Conservation (phyloP, 1,139 yeast genomes). For the Arxiozyma heterogenica region DNA sequence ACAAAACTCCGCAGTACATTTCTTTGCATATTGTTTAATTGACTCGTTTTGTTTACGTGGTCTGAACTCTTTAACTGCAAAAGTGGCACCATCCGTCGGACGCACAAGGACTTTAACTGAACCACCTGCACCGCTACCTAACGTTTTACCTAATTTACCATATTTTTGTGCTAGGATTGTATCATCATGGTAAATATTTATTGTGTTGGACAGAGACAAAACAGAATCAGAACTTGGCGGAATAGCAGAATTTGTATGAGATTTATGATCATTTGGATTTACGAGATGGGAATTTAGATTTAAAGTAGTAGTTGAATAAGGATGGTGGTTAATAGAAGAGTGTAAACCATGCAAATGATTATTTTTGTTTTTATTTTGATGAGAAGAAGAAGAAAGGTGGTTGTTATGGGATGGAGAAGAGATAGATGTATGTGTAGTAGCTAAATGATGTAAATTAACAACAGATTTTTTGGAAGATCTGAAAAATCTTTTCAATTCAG, state of each 20-base stretch:
- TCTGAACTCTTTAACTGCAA: constrained; percentile 95
- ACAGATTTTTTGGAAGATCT: constrained; percentile 25
- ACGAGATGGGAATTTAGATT: constrained; percentile 10
- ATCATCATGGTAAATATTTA: constrained; percentile 42
- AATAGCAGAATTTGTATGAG: constrained; percentile 30
- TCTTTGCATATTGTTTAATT: constrained; percentile 82
- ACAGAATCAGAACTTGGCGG: constrained; percentile 32
- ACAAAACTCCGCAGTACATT: constrained; percentile 95
- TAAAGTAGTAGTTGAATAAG: constrained; percentile 13
- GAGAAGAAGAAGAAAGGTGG: not conserved
- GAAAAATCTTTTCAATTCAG: constrained; percentile 65
- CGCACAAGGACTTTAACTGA: constrained; percentile 80
- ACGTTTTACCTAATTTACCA: constrained; percentile 78
- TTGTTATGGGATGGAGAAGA: not conserved
- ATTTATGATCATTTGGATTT: constrained; percentile 15
- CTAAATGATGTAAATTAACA: constrained; percentile 11
- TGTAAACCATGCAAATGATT: not conserved
- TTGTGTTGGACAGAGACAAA: constrained; percentile 28
- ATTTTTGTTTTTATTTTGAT: not conserved
- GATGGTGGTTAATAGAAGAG: constrained; percentile 7
- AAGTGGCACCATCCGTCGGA: constrained; percentile 70
- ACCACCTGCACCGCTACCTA: constrained; percentile 99
- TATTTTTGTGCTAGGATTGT: constrained; percentile 72
- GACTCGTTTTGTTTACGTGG: constrained; percentile 77
- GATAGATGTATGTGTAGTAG: constrained; percentile 9